Conservation (phyloP, 371 early-diverging fungal genomes). For the Mucor irregularis region DNA sequence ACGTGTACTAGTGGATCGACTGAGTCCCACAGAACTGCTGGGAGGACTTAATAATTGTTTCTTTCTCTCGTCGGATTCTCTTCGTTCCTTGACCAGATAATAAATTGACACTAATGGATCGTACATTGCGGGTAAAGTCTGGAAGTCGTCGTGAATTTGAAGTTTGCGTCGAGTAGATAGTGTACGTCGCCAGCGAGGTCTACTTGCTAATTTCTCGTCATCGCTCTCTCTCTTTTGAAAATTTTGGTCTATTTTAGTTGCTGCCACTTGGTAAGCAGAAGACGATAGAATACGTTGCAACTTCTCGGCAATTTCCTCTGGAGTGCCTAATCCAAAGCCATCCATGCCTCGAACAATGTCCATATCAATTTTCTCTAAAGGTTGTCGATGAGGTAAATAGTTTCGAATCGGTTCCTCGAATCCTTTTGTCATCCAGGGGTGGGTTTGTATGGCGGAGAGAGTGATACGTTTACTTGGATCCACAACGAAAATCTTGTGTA, state of each 20-base stretch:
- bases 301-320: slow-evolving; percentile 29
- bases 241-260: slow-evolving; percentile 36
- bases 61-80: slow-evolving; percentile 36
- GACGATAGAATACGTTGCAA: slow-evolving; percentile 32
- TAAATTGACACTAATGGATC: slow-evolving; percentile 85
- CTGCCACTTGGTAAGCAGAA: slow-evolving; percentile 36
- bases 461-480: slow-evolving; percentile 61
- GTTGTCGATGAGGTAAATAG: slow-evolving; percentile 39
- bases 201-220: slow-evolving; percentile 19
- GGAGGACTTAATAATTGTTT: slow-evolving; percentile 17
- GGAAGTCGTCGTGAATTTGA: slow-evolving; percentile 34
- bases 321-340: slow-evolving; percentile 46
- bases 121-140: slow-evolving; percentile 46
- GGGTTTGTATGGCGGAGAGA: slow-evolving; percentile 56
- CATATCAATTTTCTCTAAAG: slow-evolving; percentile 35
- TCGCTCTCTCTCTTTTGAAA: slow-evolving; percentile 16
- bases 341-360: slow-evolving; percentile 47
- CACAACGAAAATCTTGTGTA: slow-evolving; percentile 67
- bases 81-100: slow-evolving; percentile 79
- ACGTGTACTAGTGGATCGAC: slow-evolving; percentile 17
- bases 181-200: slow-evolving; percentile 22
- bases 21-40: slow-evolving; percentile 3
- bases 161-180: slow-evolving; percentile 9
- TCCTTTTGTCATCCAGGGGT: slow-evolving; percentile 76
- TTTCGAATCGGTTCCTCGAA: slow-evolving; percentile 46